Percentiles rank a stretch among this genome's conserved stretches.
phyloP scores from a whole-genome alignment of 352 stramenopile species.

The Globisporangium irregulare region DNA sequence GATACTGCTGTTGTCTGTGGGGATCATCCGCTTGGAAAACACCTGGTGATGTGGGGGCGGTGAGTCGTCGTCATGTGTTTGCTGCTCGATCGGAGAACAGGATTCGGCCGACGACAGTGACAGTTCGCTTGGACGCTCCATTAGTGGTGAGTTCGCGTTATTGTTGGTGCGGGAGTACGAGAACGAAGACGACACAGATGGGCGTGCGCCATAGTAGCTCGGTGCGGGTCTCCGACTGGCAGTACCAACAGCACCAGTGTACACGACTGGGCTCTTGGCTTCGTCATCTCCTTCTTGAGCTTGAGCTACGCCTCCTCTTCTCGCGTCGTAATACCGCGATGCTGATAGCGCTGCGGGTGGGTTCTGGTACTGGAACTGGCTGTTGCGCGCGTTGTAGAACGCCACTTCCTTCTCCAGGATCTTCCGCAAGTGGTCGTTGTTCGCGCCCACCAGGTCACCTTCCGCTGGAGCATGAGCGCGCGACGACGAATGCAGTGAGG shows the following conservation, averaged over 20 bases:
- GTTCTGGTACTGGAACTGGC: neutral
- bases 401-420: conserved; percentile 20
- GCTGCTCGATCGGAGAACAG: neutral
- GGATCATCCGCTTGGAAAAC: neutral
- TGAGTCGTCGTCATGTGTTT: neutral
- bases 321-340: neutral
- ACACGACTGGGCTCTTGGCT: neutral
- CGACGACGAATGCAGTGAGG: neutral
- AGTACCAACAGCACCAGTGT: neutral
- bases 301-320: neutral
- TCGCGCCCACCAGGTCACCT: neutral
- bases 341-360: neutral
- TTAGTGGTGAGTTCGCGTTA: neutral
- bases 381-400: conserved; percentile 18
- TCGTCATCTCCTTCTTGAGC: neutral
- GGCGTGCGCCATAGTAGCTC: neutral
- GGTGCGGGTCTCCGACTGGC: neutral
- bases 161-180: neutral
- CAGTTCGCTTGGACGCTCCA: neutral
- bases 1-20: neutral
- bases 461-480: neutral
- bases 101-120: neutral
- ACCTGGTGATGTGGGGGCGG: neutral
- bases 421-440: conserved; percentile 17
- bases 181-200: neutral